Evolutionary conservation across 2,329 filamentous ascomycete species (phyloP), one percentile per base, ranked within the genome.

Genomic region (Penicillium sp.): DNA sequence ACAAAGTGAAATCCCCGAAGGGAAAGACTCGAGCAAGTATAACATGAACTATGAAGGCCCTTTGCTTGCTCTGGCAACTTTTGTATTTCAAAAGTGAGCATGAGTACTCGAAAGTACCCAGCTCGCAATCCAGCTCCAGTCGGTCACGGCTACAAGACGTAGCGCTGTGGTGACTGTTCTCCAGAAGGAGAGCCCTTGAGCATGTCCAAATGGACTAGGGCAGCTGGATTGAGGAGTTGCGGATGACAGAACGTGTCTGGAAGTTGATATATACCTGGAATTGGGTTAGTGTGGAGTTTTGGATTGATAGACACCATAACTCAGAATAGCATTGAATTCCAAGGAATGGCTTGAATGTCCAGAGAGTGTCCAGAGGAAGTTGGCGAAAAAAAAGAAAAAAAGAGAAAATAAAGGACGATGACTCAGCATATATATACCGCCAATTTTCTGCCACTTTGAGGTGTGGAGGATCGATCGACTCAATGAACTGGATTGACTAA

Each of bases 21-120:
- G 50, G 54, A 58, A 60, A 62, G 56, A 67, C 61, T 62, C 63
- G 64, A 68, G 69, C 62, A 71, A 66, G 65, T 65, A 55, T 56
- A 72, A 70, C 75, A 77, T 75, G 75, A 76, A 77, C 75, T 77
- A 77, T 77, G 75, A 76, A 76, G 75, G 75, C 72, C 69, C 75
- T 76, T 57, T 53, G 53, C n/a, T 76, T 73, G 53, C 58, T 76
- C 67, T 76, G 60, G 74, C 75, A 76, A 75, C 67, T 64, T 61
- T 50, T 52, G 53, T 45, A 48, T 39, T 55, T 44, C 44, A 49
- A 52, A 57, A 56, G 38, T 44, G 49, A 53, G 23, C 51, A 19
- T 51, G 55, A 47, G 38, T 39, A 29, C 58, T 56, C 57, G 53
- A 60, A 58, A 44, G 55, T 49, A 51, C 60, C 63, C 45, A 53